These are phyloP conservation scores for Choricystis sp. DNA, from an alignment of 139 green algal genomes.

Conservation along the genomic window DNA sequence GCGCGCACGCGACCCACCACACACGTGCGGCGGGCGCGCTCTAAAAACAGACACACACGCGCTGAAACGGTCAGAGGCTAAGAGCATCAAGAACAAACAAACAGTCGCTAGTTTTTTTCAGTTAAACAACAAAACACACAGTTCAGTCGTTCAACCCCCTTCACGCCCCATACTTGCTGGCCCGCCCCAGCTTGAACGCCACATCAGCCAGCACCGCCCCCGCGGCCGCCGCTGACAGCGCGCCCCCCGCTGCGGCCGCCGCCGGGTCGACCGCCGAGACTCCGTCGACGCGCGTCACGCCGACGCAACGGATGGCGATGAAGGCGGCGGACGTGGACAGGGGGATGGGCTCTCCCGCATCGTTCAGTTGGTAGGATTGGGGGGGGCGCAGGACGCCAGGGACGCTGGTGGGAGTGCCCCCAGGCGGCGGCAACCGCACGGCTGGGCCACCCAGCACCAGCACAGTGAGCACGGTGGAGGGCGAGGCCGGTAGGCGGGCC, in stretches of 20 bases:
- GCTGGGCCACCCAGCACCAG: not conserved
- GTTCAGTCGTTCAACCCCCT: not conserved
- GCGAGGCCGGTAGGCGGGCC: no score
- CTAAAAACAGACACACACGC: no score
- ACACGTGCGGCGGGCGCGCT: no score
- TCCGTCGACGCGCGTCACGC: not conserved
- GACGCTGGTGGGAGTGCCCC: not conserved
- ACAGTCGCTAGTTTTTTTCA: not conserved
- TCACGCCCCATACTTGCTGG: constrained; percentile 55
- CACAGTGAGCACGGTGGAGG: not conserved
- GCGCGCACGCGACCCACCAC: no score
- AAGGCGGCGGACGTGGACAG: not conserved
- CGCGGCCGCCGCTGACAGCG: constrained; percentile 3
- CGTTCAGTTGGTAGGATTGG: not conserved
- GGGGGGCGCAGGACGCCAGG: not conserved
- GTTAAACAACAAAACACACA: not conserved
- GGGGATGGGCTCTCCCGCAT: not conserved
- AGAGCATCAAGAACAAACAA: no score
- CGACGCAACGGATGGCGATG: not conserved
- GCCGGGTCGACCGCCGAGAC: not conserved
- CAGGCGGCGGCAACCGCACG: not conserved
- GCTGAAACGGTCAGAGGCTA: no score
- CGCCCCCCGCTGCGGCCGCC: no score
- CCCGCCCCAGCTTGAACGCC: constrained; percentile 47
- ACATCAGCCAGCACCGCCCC: constrained; percentile 48